phyloP scores from a whole-genome alignment of 257 asterid genomes.

The Orobanche coerulescens region DNA sequence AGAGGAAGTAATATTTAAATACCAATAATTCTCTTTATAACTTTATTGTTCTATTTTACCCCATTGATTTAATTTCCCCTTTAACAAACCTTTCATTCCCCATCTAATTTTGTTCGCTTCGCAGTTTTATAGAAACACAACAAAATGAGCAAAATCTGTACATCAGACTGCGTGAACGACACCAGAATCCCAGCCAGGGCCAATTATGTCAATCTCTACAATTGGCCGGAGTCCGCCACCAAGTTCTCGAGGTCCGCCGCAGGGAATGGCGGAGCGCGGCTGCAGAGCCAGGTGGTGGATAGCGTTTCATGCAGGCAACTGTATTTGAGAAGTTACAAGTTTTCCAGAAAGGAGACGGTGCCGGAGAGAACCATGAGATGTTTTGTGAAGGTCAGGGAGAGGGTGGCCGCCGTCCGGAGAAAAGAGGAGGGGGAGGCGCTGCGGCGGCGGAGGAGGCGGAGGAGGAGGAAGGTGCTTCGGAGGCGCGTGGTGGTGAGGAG shows the following conservation, averaged over 20 bases:
- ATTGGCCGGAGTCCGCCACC: constrained; percentile 85
- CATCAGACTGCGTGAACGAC: constrained; percentile 44
- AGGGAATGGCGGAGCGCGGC: constrained; percentile 31
- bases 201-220: constrained; percentile 64
- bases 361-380: constrained; percentile 53
- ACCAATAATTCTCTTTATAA: too few species aligned
- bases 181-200: constrained; percentile 52
- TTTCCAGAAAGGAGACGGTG: constrained; percentile 53
- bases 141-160: constrained; percentile 41
- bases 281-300: constrained; percentile 41
- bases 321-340: constrained; percentile 58
- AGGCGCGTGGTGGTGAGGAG: constrained; percentile 28
- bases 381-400: constrained; percentile 39
- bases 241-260: constrained; percentile 30
- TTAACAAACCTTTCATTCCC: too few species aligned
- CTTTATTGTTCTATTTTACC: too few species aligned
- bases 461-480: constrained; percentile 21
- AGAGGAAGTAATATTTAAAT: too few species aligned
- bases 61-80: too few species aligned
- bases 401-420: constrained; percentile 24
- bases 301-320: constrained; percentile 55
- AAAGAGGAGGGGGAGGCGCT: constrained; percentile 15
- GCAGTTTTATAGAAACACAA: not conserved
- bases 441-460: constrained; percentile 9
- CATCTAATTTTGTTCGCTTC: too few species aligned